Base-by-base conservation (phyloP, 2,329 filamentous ascomycete species). In the Diplodia seriata region DNA sequence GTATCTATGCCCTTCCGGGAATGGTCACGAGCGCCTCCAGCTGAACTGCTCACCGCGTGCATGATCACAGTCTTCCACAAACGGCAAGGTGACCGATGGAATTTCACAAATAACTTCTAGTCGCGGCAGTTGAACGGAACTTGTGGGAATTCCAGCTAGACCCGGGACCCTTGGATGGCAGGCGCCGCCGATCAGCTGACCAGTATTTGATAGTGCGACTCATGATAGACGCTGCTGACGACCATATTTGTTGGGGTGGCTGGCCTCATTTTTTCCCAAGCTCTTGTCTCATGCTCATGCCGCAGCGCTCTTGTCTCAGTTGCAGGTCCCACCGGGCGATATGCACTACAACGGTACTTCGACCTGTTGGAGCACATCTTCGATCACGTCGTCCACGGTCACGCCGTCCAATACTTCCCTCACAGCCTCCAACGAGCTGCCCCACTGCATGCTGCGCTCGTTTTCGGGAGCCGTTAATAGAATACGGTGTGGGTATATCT, bases 391-490 rank as follows among this genome's bases (percentile, higher is more conserved):
- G 62, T 87, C 85, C 2, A 84, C 80, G 1, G 82, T 86, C 3
- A 87, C 78, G 38, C 82, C 82, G 3, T 90, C 87, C 2, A 97
- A 79, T 59, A 93, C 72, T 18, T 85, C 83, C 70, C 86, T 84
- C 1, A 97, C 87, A 4, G 91, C 91, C 36, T 85, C 84, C 0
- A 90, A 72, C 65, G 91, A 89, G 77, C 94, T 97, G 0, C 95
- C 95, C 89, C 96, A 99, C 77, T 97, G 92, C 82, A 97, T 86
- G 76, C 93, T 97, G 57, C 93, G 85, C 81, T 98, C 95, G 68
- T 89, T 87, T 70, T 88, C 85, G 0, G 92, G 85, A 1, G 81
- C 79, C 0, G 90, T 87, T 67, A 97, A 85, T 15, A 86, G 79
- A 38, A 99, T 88, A 9, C 93, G 89, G 80, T 99, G 95, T 20